Evolutionary conservation across 176 grass and related monocot genomes (phyloP), one percentile per base, ranked within the genome.

Genomic region (Dactylis glomerata): DNA sequence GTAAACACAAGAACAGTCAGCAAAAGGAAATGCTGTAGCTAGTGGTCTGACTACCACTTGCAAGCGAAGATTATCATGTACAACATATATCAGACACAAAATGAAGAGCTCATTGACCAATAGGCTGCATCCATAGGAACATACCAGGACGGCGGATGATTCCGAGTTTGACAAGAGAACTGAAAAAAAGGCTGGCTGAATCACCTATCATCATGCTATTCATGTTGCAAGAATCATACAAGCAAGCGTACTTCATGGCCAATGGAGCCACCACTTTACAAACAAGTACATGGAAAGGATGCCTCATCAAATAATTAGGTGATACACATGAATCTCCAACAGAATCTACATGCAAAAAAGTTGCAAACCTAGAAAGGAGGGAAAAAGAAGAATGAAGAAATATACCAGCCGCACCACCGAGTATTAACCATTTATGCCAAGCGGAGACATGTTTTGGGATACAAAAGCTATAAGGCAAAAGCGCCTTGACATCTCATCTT

Each of bases 331-430:
- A 83, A 91, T 73, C 81, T 88, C 30, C 73, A 79, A 65, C 85
- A 95, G 92, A 86, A 89, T 94, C 90, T 90, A 94, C 87, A 89
- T 51, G 70, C 81, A 84, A 84, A 87, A 89, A 83, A 32, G 27
- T 68, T 33, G 34, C 86, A 89, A 85, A 56, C 87, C 84, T 61
- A 77, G 56, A 80, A 87, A 90, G 77, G 36, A 75, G 31, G 30
- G 8, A 6, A 66, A 75, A 86, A 47, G 34, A 92, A 97, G 86
- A 93, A 95, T 93, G 54, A 98, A 98, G 85, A 92, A 95, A 95
- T 90, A 87, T 86, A 86, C 61, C 82, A 72, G 82, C 78, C 78
- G 26, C 75, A 83, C 78, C 34, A 23, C 79, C 76, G 72, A 62
- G 74, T 89, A 89, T 95, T 57, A 50, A 82, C 73, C 88, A 78